Base-by-base conservation (phyloP, 257 asterid species). In the Solanum appendiculatum region DNA sequence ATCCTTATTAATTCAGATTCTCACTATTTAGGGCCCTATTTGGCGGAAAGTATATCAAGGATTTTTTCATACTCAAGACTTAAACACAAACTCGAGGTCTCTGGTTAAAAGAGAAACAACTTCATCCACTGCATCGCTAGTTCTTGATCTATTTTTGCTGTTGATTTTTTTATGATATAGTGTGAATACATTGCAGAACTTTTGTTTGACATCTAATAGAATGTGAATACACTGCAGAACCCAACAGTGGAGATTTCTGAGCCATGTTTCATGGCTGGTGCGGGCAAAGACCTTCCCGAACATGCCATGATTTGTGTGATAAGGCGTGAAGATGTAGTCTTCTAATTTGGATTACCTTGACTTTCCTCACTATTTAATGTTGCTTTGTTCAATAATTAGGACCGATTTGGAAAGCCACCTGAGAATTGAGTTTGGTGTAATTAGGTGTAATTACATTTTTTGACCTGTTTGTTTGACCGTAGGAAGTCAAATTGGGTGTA, bases 311-410 rank as follows among this genome's bases (percentile, higher is more conserved):
- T 91, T 87, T 94, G 97, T 87, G 58, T 88, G 25, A 86, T 93
- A 89, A 93, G 91, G 88, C 96, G 87, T 27, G 40, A 86, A 58
- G 92, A 92, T 95, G 97, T 95, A 88, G 56, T 84, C 9, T 13
- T 87, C 82, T 77, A 40, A 23, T n/a, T n/a, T 77, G 31, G 6
- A 74, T 8, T 74, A 23, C 3, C 12, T 74, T 39, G 6, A 58
- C 68, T 58, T 3, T 58, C 27, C 68, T 23, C 5, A 58, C 27
- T 23, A 23, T 58, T 73, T 37, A 31, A 20, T 73, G 29, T 36
- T 73, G 3, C 51, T 73, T 37, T 73, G 27, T 33, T 34, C 80
- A 20, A 72, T 33, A 25, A 21, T 27, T 27, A 18, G n/a, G 4
- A 21, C 23, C 6, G 29, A 58, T 58, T 23, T 58, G 14, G 1